A percentile compares a stretch with the other conserved stretches of the same genome.
Conservation (phyloP, 768 basidiomycete genomes). For the Panaeolus cyanescens region DNA sequence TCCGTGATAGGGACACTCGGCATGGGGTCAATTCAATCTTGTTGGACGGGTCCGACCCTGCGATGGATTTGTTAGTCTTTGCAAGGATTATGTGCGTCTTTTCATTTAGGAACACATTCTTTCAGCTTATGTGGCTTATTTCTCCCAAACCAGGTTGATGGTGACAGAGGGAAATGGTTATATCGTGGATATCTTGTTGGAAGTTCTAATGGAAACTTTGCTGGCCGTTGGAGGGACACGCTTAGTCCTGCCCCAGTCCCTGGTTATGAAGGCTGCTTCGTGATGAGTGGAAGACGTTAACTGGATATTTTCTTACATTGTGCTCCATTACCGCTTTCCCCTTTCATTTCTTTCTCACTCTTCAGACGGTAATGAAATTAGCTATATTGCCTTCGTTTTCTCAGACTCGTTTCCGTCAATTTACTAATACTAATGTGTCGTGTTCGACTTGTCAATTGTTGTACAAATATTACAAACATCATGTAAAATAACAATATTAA, state of each 20-base stretch:
- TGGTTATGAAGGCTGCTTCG: conserved; percentile 89
- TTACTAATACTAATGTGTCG: background rate
- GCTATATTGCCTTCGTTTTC: background rate
- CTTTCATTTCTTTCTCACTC: background rate
- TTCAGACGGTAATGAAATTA: background rate
- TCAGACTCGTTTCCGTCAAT: background rate
- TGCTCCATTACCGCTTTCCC: background rate
- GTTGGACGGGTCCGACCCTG: conserved; percentile 78
- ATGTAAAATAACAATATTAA: background rate
- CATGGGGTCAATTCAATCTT: conserved; percentile 87
- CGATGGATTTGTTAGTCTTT: conserved; percentile 79
- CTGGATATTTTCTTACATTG: background rate
- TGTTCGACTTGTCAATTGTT: background rate
- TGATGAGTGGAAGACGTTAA: conserved; percentile 67
- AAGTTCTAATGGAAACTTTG: conserved; percentile 64
- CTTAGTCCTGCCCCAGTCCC: conserved; percentile 58
- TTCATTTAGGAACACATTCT: conserved; percentile 3
- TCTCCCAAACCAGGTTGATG: conserved; percentile 51
- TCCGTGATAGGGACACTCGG: conserved; percentile 73
- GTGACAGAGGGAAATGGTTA: conserved; percentile 80
- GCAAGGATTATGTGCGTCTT: conserved; percentile 78
- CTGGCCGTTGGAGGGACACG: conserved; percentile 89
- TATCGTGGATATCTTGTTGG: conserved; percentile 86
- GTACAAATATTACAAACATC: background rate
- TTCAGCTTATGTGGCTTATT: background rate